Percentiles rank a stretch among this genome's conserved stretches.
Conservation (phyloP, 805 yeast genomes). For the Teunomyces kruisii region DNA sequence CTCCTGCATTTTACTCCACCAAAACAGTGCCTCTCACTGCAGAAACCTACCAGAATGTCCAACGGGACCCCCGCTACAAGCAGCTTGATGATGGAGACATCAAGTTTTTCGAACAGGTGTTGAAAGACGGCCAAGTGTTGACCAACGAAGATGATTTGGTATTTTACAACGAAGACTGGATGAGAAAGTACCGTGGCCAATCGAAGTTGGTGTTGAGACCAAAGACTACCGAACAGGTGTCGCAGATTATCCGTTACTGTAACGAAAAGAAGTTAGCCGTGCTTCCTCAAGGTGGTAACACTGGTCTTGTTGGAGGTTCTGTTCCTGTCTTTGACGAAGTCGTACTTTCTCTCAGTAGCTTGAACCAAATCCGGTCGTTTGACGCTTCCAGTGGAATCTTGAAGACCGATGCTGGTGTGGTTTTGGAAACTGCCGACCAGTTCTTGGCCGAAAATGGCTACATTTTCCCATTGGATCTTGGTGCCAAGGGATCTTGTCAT, state of each 20-base stretch:
- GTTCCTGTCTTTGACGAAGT: conserved; percentile 91
- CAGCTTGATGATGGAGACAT: conserved; percentile 57
- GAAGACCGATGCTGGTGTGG: conserved; percentile 88
- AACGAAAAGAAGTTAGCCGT: conserved; percentile 75
- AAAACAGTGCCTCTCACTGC: conserved; percentile 57
- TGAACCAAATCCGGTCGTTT: conserved; percentile 80
- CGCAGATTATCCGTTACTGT: conserved; percentile 76
- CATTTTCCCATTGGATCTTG: conserved; percentile 90
- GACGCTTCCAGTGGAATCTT: conserved; percentile 81
- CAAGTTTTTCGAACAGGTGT: conserved; percentile 55
- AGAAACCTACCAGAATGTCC: conserved; percentile 63
- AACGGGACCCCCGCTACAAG: conserved; percentile 52
- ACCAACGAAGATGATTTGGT: conserved; percentile 64
- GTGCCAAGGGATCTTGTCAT: conserved; percentile 96
- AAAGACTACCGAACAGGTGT: conserved; percentile 72
- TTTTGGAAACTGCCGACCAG: conserved; percentile 81
- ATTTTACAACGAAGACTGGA: conserved; percentile 86
- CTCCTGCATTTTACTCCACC: conserved; percentile 18
- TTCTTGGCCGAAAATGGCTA: conserved; percentile 77
- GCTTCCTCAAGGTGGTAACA: conserved; percentile 97
- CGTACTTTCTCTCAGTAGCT: conserved; percentile 62
- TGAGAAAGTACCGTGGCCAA: conserved; percentile 91
- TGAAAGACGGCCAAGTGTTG: conserved; percentile 50
- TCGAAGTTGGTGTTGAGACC: conserved; percentile 81
- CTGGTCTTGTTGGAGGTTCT: conserved; percentile 94